These are phyloP conservation scores for Colletotrichum navitas DNA, from an alignment of 2,329 filamentous ascomycete genomes.

Conservation along the genomic window DNA sequence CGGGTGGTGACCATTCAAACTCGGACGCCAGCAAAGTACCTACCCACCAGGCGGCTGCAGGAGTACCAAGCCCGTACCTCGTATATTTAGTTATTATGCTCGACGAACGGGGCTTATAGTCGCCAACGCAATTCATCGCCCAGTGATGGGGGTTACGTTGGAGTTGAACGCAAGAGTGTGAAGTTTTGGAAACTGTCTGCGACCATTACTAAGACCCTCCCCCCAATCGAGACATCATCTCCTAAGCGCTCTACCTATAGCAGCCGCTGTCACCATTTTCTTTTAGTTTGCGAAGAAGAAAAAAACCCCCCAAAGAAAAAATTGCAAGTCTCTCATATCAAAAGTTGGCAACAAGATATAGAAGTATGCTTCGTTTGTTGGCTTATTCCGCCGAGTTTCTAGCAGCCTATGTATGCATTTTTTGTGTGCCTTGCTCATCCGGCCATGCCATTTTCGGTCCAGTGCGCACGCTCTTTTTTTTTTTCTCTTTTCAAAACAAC, in stretches of 20 bases:
- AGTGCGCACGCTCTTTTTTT: neutral
- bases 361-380: neutral
- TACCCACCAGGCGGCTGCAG: neutral
- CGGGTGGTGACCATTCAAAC: neutral
- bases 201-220: neutral
- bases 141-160: neutral
- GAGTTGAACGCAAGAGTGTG: neutral
- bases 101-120: neutral
- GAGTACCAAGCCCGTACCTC: no score
- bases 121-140: neutral
- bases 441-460: slow-evolving; percentile 12
- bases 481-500: neutral
- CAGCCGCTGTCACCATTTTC: neutral
- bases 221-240: neutral
- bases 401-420: slow-evolving; percentile 1
- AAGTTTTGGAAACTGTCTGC: neutral
- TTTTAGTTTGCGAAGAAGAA: neutral
- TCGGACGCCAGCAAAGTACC: neutral
- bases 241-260: neutral
- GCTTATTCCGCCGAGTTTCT: neutral
- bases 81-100: neutral
- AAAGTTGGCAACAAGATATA: neutral
- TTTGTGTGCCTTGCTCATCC: slow-evolving; percentile 10
- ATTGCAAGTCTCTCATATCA: neutral
- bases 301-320: neutral